Evolutionary conservation across 1,139 yeast species (phyloP).

Genomic region (Protomyces gravidus): DNA sequence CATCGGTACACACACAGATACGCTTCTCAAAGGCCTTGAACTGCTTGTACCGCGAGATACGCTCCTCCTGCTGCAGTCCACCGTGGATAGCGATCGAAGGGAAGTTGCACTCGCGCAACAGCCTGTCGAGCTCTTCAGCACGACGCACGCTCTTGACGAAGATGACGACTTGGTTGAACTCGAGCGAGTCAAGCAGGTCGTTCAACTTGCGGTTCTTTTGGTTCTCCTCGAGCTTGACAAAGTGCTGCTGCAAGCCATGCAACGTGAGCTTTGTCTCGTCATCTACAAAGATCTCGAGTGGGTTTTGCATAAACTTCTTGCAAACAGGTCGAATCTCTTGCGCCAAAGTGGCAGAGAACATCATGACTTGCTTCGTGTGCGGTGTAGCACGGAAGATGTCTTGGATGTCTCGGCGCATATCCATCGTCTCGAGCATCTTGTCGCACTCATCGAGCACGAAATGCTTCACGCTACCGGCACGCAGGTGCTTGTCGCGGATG

Average conservation of each 20-base stretch:
- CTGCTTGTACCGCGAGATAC: slow-evolving; percentile 90
- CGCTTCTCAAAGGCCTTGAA: slow-evolving; percentile 98
- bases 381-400: slow-evolving; percentile 97
- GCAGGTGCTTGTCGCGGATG: slow-evolving; percentile 82
- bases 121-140: slow-evolving; percentile 85
- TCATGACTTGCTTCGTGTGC: slow-evolving; percentile 98
- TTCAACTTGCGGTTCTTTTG: slow-evolving; percentile 93
- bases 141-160: slow-evolving; percentile 89
- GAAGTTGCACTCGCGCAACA: slow-evolving; percentile 89
- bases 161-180: slow-evolving; percentile 96
- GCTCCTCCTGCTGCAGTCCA: slow-evolving; percentile 94
- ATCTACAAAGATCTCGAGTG: slow-evolving; percentile 94
- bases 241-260: slow-evolving; percentile 97
- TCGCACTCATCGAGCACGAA: slow-evolving; percentile 98
- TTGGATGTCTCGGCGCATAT: slow-evolving; percentile 98
- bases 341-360: slow-evolving; percentile 95
- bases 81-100: slow-evolving; percentile 97
- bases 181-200: slow-evolving; percentile 87
- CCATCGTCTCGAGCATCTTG: slow-evolving; percentile 75
- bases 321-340: slow-evolving; percentile 95
- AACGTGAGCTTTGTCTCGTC: slow-evolving; percentile 96
- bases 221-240: slow-evolving; percentile 78
- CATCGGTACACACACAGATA: slow-evolving; percentile 97
- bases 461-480: slow-evolving; percentile 84
- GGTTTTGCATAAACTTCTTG: slow-evolving; percentile 97